These are phyloP conservation scores for Colletotrichum orchidophilum DNA, from an alignment of 2,329 filamentous ascomycete genomes.

Conservation along the genomic window DNA sequence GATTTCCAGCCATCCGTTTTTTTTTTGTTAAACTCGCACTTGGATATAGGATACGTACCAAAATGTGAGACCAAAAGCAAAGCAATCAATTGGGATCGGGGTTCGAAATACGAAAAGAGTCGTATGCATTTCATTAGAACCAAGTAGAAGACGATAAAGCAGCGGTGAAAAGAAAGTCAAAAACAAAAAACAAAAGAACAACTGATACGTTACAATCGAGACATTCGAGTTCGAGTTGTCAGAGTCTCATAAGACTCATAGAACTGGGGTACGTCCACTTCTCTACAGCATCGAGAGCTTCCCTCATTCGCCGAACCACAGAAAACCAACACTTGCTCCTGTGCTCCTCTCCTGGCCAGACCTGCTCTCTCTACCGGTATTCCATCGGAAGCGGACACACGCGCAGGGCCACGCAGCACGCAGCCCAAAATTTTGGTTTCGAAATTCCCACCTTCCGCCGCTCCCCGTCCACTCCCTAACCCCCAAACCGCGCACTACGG, in stretches of 20 bases:
- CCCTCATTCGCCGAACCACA: neutral
- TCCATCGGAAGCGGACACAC: neutral
- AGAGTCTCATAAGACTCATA: neutral
- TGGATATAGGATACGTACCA: neutral
- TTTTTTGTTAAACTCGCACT: neutral
- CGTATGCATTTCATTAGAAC: neutral
- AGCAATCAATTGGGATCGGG: neutral
- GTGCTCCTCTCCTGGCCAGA: neutral
- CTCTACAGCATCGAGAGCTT: neutral
- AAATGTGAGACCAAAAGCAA: neutral
- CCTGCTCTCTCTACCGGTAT: neutral
- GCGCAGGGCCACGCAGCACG: neutral
- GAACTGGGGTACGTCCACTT: neutral
- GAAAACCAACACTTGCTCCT: neutral
- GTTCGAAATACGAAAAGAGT: neutral
- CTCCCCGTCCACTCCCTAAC: conserved; percentile 21
- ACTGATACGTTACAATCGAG: neutral
- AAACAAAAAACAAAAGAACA: neutral
- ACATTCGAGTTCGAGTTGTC: neutral
- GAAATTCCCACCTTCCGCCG: conserved; percentile 18
- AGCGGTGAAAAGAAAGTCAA: neutral
- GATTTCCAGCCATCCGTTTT: conserved; percentile 14
- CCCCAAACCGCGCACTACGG: neutral
- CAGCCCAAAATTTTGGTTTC: neutral
- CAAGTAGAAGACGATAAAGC: neutral